Conservation (phyloP, 2,329 filamentous ascomycete genomes). For the Alternaria sp. region DNA sequence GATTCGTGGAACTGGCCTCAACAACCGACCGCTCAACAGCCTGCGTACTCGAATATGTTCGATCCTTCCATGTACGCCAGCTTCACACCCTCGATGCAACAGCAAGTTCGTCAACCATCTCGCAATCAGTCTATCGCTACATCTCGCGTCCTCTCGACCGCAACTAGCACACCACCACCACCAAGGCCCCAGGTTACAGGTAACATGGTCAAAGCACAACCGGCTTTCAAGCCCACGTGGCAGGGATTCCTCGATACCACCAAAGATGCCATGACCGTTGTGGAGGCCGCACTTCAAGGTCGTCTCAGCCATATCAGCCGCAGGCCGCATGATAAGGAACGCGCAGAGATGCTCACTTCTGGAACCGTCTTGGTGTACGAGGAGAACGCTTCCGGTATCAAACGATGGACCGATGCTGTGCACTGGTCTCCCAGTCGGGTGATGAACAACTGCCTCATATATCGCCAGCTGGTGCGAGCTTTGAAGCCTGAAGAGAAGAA, state of each 20-base stretch:
- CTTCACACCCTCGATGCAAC: conserved; percentile 30
- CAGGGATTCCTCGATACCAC: conserved; percentile 72
- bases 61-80: conserved; percentile 39
- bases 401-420: conserved; percentile 91
- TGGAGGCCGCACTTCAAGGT: conserved; percentile 78
- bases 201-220: conserved; percentile 45
- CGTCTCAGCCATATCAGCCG: conserved; percentile 77
- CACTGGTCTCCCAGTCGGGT: conserved; percentile 91
- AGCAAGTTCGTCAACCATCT: conserved; percentile 24
- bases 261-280: conserved; percentile 77
- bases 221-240: conserved; percentile 67
- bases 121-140: conserved; percentile 43
- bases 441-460: conserved; percentile 82
- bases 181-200: conserved; percentile 36
- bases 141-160: conserved; percentile 31
- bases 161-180: conserved; percentile 39
- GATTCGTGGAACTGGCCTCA: conserved; percentile 44
- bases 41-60: conserved; percentile 36
- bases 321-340: conserved; percentile 84
- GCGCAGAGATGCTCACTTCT: conserved; percentile 76
- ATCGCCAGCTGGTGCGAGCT: conserved; percentile 69
- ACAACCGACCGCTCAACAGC: conserved; percentile 30
- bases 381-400: conserved; percentile 87
- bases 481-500: conserved; percentile 48
- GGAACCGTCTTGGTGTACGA: conserved; percentile 92